Evolutionary conservation across 371 early-diverging fungal species (phyloP).

Genomic region (Mucor saturninus): DNA sequence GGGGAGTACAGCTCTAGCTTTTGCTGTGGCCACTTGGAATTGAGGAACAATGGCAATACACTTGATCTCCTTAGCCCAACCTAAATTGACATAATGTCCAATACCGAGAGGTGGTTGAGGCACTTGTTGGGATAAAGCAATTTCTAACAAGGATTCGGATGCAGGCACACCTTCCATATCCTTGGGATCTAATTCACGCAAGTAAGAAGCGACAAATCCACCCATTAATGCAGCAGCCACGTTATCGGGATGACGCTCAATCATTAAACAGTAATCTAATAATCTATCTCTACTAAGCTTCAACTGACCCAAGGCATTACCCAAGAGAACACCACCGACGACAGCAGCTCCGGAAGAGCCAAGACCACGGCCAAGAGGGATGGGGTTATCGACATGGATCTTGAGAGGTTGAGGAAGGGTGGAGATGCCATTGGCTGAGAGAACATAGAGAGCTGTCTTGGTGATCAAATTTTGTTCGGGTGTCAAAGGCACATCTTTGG

Average conservation of each 20-base stretch:
- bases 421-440: constrained; percentile 66
- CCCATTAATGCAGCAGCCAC: constrained; percentile 93
- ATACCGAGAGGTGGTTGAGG: constrained; percentile 71
- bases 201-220: constrained; percentile 88
- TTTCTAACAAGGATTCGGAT: constrained; percentile 60
- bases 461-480: constrained; percentile 89
- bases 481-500: constrained; percentile 78
- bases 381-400: constrained; percentile 83
- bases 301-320: constrained; percentile 75
- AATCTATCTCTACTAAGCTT: constrained; percentile 71
- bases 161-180: constrained; percentile 61
- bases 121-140: constrained; percentile 36
- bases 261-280: constrained; percentile 85
- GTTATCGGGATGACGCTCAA: constrained; percentile 98
- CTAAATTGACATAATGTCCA: constrained; percentile 69
- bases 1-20: constrained; percentile 91
- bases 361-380: constrained; percentile 94
- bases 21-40: constrained; percentile 89
- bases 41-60: constrained; percentile 89
- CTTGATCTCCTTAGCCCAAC: constrained; percentile 73
- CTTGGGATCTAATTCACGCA: constrained; percentile 62
- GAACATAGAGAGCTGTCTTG: constrained; percentile 84
- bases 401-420: constrained; percentile 62
- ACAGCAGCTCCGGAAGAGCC: constrained; percentile 97
- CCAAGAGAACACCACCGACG: constrained; percentile 91